phyloP scores from a whole-genome alignment of 345 rosid genomes.

The Linum usitatissimum region DNA sequence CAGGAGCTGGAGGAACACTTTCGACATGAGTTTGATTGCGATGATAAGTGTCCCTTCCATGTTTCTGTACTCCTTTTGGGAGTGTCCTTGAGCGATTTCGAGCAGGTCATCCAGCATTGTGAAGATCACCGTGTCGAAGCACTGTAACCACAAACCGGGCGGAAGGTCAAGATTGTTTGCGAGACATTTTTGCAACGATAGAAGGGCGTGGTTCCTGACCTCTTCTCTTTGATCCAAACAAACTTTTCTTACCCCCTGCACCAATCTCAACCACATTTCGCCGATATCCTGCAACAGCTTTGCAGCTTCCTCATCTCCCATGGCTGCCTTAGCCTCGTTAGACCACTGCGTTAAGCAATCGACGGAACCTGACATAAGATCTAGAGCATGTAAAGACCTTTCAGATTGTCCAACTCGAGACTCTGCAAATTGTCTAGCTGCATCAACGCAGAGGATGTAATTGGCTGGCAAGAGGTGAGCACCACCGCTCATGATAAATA shows the following conservation, averaged over 20 bases:
- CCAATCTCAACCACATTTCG: conserved; percentile 69
- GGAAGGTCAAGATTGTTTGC: conserved; percentile 41
- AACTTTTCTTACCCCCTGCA: conserved; percentile 42
- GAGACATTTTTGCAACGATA: conserved; percentile 37
- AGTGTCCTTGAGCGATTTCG: conserved; percentile 26
- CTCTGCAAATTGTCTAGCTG: conserved; percentile 74
- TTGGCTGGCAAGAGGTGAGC: conserved; percentile 51
- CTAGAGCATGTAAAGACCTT: conserved; percentile 47
- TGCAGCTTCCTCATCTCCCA: conserved; percentile 36
- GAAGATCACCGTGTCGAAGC: conserved; percentile 49
- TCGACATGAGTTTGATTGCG: conserved; percentile 49
- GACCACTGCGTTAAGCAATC: conserved; percentile 61
- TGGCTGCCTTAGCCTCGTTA: conserved; percentile 35
- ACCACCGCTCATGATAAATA: conserved; percentile 59
- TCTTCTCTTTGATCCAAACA: conserved; percentile 61
- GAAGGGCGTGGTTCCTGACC: conserved; percentile 57
- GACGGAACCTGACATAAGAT: conserved; percentile 59
- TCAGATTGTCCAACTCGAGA: conserved; percentile 49
- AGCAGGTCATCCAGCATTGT: conserved; percentile 46
- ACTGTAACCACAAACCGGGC: conserved; percentile 48
- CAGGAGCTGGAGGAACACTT: conserved; percentile 45
- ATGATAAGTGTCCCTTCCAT: conserved; percentile 56
- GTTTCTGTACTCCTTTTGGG: conserved; percentile 37
- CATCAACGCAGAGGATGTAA: conserved; percentile 54
- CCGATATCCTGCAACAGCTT: conserved; percentile 49